Evolutionary conservation across 225 moss, liverwort and hornwort genomes (phyloP).

Genomic region (Lunularia cruciata): DNA sequence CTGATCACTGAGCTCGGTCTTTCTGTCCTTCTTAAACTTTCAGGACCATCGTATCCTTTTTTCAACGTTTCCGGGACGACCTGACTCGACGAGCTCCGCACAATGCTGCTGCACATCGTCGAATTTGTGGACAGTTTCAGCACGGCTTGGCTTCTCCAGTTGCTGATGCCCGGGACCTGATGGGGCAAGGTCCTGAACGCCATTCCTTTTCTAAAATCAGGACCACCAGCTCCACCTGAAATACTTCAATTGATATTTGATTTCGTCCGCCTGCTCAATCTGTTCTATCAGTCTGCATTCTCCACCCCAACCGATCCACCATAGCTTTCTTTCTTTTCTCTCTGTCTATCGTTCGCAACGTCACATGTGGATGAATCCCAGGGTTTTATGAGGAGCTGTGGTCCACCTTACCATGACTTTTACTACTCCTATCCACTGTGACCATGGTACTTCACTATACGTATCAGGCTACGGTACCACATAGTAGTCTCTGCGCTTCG

Average conservation of each 20-base stretch:
- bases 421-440: no score
- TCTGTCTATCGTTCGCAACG: neutral
- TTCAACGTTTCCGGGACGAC: slow-evolving; percentile 28
- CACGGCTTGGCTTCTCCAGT: slow-evolving; percentile 17
- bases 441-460: no score
- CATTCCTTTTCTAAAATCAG: slow-evolving; percentile 12
- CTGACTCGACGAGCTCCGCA: slow-evolving; percentile 6
- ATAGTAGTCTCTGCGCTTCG: no score
- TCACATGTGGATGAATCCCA: neutral
- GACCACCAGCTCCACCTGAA: neutral
- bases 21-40: no score
- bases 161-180: slow-evolving; percentile 30
- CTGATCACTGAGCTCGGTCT: slow-evolving; percentile 66
- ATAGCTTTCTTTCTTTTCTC: no score
- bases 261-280: no score
- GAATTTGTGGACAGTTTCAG: slow-evolving; percentile 18
- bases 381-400: no score
- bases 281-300: neutral
- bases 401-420: no score
- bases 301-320: neutral
- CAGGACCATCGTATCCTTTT: neutral
- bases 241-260: no score
- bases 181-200: slow-evolving; percentile 38
- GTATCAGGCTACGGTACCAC: no score
- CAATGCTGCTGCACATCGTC: neutral